Conservation (phyloP, 176 grass and related monocot species). For the Poa annua region DNA sequence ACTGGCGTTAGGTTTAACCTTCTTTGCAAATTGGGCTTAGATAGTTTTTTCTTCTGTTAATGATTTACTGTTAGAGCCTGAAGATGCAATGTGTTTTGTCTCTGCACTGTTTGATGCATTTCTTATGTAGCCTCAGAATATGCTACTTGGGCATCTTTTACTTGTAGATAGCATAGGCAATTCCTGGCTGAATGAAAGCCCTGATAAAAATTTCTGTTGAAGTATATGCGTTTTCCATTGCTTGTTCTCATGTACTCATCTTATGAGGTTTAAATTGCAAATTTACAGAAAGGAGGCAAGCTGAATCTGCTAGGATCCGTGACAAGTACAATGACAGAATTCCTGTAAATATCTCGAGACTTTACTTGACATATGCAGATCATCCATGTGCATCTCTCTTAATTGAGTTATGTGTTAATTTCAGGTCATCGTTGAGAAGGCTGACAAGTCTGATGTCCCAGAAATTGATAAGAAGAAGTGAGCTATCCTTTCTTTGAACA, state of each 20-base stretch:
- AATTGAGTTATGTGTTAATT: conserved; percentile 32
- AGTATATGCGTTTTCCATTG: background rate
- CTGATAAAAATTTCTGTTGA: background rate
- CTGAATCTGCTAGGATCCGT: conserved; percentile 81
- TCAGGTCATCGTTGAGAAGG: conserved; percentile 93
- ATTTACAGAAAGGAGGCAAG: conserved; percentile 75
- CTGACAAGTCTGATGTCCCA: conserved; percentile 80
- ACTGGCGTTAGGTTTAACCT: background rate
- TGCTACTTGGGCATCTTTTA: background rate
- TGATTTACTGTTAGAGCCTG: background rate
- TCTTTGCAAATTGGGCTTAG: background rate
- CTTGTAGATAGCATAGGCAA: background rate
- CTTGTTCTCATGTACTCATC: background rate
- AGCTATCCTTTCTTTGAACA: background rate
- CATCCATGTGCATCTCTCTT: conserved; percentile 7
- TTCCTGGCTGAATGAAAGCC: background rate
- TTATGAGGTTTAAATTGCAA: background rate
- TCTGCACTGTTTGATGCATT: background rate
- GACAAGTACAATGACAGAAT: conserved; percentile 88
- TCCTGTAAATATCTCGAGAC: conserved; percentile 53
- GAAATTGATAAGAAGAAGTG: conserved; percentile 97
- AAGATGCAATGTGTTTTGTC: background rate
- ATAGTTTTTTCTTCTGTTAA: background rate
- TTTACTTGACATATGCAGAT: background rate
- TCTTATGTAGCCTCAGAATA: conserved; percentile 3